These are phyloP conservation scores for Puya raimondii DNA, from an alignment of 176 grass and related monocot genomes.

Conservation along the genomic window DNA sequence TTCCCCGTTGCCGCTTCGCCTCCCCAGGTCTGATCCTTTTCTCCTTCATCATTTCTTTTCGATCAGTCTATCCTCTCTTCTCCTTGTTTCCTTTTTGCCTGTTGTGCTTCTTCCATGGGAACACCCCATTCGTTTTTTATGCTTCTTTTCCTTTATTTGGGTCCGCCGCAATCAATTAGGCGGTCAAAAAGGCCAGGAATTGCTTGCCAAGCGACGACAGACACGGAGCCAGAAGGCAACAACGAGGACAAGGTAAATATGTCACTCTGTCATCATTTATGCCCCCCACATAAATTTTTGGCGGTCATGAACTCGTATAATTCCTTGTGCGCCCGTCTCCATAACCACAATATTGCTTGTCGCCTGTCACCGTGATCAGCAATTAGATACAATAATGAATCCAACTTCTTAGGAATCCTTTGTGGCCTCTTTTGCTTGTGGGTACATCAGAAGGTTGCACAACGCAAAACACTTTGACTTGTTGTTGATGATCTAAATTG, in stretches of 20 bases:
- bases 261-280: not conserved
- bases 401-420: constrained; percentile 10
- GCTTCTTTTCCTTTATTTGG: not conserved
- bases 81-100: not conserved
- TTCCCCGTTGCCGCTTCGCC: too few relatives aligned
- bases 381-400: not conserved
- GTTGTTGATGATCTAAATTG: not conserved
- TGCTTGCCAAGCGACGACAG: constrained; percentile 40
- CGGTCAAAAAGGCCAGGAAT: constrained; percentile 26
- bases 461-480: not conserved
- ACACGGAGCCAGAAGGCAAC: constrained; percentile 49
- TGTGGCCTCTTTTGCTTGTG: not conserved
- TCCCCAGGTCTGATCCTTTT: too few relatives aligned
- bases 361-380: not conserved
- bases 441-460: constrained; percentile 2
- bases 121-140: not conserved
- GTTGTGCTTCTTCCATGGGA: not conserved
- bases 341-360: not conserved
- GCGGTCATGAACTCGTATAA: not conserved
- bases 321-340: not conserved
- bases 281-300: too few relatives aligned
- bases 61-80: not conserved
- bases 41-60: too few relatives aligned
- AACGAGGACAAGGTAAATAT: constrained; percentile 27
- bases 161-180: not conserved